A percentile compares a stretch with the other conserved stretches of the same genome.
Conservation (phyloP, 176 grass and related monocot genomes). For the Oryza longistaminata region DNA sequence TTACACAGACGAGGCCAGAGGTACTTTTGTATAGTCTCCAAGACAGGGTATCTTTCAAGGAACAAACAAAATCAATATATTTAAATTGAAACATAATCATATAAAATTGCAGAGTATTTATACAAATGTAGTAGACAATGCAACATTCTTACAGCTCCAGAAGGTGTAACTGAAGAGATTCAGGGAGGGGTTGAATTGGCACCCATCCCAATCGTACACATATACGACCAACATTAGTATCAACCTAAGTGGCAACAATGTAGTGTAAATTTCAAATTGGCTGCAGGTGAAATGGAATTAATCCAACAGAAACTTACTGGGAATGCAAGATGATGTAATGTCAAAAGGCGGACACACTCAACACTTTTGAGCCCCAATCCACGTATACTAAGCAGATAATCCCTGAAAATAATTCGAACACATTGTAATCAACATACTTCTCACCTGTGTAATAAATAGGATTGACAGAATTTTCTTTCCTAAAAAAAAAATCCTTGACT, state of each 20-base stretch:
- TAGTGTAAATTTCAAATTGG: conserved; percentile 42
- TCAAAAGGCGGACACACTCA: conserved; percentile 91
- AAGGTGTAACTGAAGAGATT: conserved; percentile 91
- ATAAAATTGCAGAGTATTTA: conserved; percentile 21
- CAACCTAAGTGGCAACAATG: conserved; percentile 61
- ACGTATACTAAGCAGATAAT: conserved; percentile 88
- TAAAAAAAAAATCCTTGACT: conserved; percentile 5
- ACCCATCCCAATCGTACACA: conserved; percentile 97
- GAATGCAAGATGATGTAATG: conserved; percentile 91
- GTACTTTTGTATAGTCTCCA: conserved; percentile 89
- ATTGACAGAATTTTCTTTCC: conserved; percentile 9
- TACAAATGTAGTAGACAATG: conserved; percentile 11
- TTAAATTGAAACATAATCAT: conserved; percentile 7
- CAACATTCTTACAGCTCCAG: conserved; percentile 76
- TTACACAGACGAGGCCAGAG: conserved; percentile 97
- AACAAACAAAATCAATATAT: conserved; percentile 25
- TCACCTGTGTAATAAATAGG: conserved; percentile 26
- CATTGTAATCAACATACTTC: conserved; percentile 33
- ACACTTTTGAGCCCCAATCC: conserved; percentile 99
- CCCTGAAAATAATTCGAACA: conserved; percentile 60
- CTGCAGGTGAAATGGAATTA: conserved; percentile 24
- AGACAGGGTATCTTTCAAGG: conserved; percentile 78
- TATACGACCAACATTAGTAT: conserved; percentile 98
- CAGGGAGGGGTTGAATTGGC: conserved; percentile 90
- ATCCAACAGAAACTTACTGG: conserved; percentile 63